Base-by-base conservation (phyloP, 495 filamentous ascomycete genomes). In the Emericellopsis terricola region DNA sequence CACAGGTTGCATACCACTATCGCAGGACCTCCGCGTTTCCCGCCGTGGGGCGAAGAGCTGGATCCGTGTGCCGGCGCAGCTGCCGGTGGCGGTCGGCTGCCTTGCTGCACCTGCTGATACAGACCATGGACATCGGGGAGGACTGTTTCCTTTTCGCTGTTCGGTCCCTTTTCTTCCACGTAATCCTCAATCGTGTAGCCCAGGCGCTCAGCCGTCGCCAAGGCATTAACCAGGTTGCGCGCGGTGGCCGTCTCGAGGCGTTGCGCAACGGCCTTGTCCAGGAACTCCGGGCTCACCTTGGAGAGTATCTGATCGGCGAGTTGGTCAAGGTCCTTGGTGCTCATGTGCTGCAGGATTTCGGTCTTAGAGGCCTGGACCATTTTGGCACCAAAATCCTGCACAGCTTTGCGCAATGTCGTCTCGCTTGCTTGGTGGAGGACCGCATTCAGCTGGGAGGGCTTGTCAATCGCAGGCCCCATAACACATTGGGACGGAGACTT, bases 161-260 rank as follows among this genome's bases (percentile, higher is more conserved):
- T n/a, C n/a, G n/a, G n/a, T n/a, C 26, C 37, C 40, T 46, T 40
- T 7, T 59, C 51, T 19, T 60, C 52, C 19, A 65, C 39, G 5
- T 59, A 38, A 27, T 68, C 64, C 20, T 43, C 45, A 3, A 45
- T 42, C 29, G 58, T 50, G 34, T 66, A 68, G 6, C 64, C 64
- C 10, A 68, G 53, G 10, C 64, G 52, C 42, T 65, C 57, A 3
- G 64, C 64, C 16, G 49, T 52, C 1, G 64, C 62, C 7, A 68
- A 53, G 19, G 60, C 57, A 33, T 62, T 66, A 37, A 66, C 53
- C 21, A 68, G 44, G 10, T 59, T 51, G 13, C 53, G 52, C 0
- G 61, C 60, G 24, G 61, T 57, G 28, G 66, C 65, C 1, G 60
- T 68, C 19, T 41, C 37, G 3, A 68, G 44, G 5, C 64, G 56